Evolutionary conservation across 768 basidiomycete species (phyloP).

Genomic region (Lentinula detonsa): DNA sequence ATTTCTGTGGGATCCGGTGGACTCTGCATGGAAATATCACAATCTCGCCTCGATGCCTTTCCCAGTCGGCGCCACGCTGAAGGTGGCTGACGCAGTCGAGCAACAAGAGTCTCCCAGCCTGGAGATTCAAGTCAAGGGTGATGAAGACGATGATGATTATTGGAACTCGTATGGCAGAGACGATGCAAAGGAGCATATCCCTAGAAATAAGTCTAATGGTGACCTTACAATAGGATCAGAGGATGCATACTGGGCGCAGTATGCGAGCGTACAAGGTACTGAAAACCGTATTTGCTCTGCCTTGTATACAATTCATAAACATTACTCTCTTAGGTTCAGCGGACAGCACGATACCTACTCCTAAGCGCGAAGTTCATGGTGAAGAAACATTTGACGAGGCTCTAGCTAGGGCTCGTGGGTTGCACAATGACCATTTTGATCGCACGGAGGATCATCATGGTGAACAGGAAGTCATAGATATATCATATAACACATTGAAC

Average conservation of each 20-base stretch:
- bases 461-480: slow-evolving; percentile 21
- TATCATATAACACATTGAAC: slow-evolving; percentile 22
- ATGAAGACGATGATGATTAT: slow-evolving; percentile 52
- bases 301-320: background rate
- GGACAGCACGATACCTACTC: slow-evolving; percentile 55
- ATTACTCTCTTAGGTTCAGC: slow-evolving; percentile 46
- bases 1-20: slow-evolving; percentile 55
- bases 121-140: slow-evolving; percentile 18
- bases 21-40: slow-evolving; percentile 61
- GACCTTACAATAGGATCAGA: slow-evolving; percentile 9
- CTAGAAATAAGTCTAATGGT: slow-evolving; percentile 6
- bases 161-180: slow-evolving; percentile 59
- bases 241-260: slow-evolving; percentile 77
- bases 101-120: background rate
- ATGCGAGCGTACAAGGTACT: slow-evolving; percentile 62
- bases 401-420: background rate
- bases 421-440: background rate
- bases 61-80: slow-evolving; percentile 34
- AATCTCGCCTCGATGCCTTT: slow-evolving; percentile 68
- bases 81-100: slow-evolving; percentile 11
- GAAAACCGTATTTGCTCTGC: slow-evolving; percentile 8
- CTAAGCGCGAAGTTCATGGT: slow-evolving; percentile 16
- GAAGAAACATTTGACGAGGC: slow-evolving; percentile 8
- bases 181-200: slow-evolving; percentile 24
- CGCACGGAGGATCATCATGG: slow-evolving; percentile 11